phyloP scores from a whole-genome alignment of 768 basidiomycete species.

The Stropharia rugosoannulata region DNA sequence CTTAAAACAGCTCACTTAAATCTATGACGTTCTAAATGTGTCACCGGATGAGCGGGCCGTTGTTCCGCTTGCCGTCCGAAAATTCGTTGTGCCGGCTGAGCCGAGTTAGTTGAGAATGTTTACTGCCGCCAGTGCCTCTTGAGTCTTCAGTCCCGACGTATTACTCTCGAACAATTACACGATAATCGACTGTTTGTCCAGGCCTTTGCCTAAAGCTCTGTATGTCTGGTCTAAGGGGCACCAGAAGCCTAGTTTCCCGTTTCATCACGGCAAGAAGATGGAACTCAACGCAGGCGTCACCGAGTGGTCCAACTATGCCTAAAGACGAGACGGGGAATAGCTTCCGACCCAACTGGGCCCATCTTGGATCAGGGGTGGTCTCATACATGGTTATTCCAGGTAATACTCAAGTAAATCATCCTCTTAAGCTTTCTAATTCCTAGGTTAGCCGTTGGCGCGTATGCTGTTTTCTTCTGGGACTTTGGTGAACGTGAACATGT shows the following conservation, averaged over 20 bases:
- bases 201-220: neutral
- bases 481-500: constrained; percentile 74
- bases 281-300: constrained; percentile 3
- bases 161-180: neutral
- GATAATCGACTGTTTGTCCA: neutral
- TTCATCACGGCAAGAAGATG: constrained; percentile 1
- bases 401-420: constrained; percentile 17
- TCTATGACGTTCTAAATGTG: constrained; percentile 2
- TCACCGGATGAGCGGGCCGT: neutral
- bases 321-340: constrained; percentile 32
- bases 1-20: neutral
- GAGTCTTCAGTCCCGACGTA: too few relatives aligned
- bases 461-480: constrained; percentile 62
- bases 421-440: too few relatives aligned
- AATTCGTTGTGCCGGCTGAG: neutral
- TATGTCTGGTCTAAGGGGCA: constrained; percentile 1
- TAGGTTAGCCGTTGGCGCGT: constrained; percentile 46
- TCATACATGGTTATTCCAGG: constrained; percentile 58
- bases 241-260: neutral
- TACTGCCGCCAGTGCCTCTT: too few relatives aligned
- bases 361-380: constrained; percentile 47
- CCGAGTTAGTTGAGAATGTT: too few relatives aligned
- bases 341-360: constrained; percentile 64
- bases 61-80: neutral
- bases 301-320: neutral